Percentiles rank a stretch among this genome's conserved stretches.
Evolutionary conservation across 2,329 filamentous ascomycete species (phyloP).

Genomic region (Ophiostoma quercus): DNA sequence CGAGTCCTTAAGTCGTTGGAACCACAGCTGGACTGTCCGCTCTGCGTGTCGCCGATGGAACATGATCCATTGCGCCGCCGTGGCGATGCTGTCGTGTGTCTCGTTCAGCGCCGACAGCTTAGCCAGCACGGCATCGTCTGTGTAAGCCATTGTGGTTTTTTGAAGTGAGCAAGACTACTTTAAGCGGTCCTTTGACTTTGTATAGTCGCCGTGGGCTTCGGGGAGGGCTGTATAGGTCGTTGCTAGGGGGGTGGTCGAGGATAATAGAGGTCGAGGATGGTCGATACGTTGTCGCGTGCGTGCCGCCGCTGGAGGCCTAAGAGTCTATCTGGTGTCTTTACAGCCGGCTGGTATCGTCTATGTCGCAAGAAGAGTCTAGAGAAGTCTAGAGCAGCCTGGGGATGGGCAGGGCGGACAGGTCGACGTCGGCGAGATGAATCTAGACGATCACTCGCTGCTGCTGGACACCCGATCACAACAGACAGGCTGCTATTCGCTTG

Average conservation of each 20-base stretch:
- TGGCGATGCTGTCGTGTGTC: slow-evolving; percentile 93
- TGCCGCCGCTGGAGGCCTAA: not conserved
- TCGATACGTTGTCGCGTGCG: not conserved
- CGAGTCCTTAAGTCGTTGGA: slow-evolving; percentile 82
- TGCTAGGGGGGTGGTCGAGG: not conserved
- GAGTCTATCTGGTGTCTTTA: slow-evolving; percentile 3
- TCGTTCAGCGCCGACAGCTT: slow-evolving; percentile 95
- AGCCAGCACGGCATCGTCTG: slow-evolving; percentile 88
- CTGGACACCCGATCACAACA: not conserved
- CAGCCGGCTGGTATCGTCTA: not conserved
- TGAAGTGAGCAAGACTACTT: not conserved
- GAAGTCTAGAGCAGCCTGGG: not conserved
- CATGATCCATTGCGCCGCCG: slow-evolving; percentile 98
- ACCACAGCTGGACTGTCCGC: slow-evolving; percentile 85
- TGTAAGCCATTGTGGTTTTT: slow-evolving; percentile 69
- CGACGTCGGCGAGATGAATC: not conserved
- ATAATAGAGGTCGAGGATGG: not conserved
- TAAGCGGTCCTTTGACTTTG: not conserved
- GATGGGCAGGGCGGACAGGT: not conserved
- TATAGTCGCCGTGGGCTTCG: not conserved
- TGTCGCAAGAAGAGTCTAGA: not conserved
- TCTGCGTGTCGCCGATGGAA: slow-evolving; percentile 95
- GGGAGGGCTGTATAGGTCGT: not conserved
- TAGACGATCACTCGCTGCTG: not conserved
- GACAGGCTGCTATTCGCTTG: slow-evolving; percentile 13